phyloP scores from a whole-genome alignment of 768 basidiomycete species.

The Termitomyces sp. region DNA sequence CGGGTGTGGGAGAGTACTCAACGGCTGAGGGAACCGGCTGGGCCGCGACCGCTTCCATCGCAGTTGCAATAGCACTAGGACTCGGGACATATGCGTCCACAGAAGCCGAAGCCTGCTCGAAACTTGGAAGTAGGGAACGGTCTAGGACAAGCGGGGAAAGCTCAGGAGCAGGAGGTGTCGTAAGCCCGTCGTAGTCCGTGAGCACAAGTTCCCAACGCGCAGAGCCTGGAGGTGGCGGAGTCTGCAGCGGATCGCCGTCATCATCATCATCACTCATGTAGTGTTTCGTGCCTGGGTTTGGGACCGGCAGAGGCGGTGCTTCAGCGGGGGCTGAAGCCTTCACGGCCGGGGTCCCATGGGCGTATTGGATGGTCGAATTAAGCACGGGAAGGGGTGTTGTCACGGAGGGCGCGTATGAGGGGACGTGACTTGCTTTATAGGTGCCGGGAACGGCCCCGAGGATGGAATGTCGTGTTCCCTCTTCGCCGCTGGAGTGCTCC shows the following conservation, averaged over 20 bases:
- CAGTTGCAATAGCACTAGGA: background rate
- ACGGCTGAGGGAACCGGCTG: conserved; percentile 11
- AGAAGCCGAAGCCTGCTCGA: background rate
- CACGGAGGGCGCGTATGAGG: conserved; percentile 13
- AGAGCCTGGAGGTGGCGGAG: conserved; percentile 8
- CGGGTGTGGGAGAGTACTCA: conserved; percentile 18
- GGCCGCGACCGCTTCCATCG: conserved; percentile 2
- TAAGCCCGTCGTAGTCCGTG: conserved; percentile 18
- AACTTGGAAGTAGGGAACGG: conserved; percentile 7
- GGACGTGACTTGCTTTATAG: background rate
- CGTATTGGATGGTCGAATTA: conserved; percentile 13
- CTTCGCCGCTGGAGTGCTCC: conserved; percentile 12
- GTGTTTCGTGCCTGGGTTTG: conserved; percentile 18
- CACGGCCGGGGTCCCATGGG: background rate
- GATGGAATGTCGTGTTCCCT: conserved; percentile 3
- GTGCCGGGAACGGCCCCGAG: background rate
- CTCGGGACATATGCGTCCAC: background rate
- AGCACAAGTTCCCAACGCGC: conserved; percentile 7
- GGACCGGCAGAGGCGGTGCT: conserved; percentile 20
- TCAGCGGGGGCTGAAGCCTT: background rate
- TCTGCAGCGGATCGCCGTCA: conserved; percentile 10
- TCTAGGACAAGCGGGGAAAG: conserved; percentile 18
- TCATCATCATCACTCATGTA: conserved; percentile 10
- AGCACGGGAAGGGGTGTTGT: conserved; percentile 18
- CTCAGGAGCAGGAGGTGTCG: conserved; percentile 16